Evolutionary conservation across 495 filamentous ascomycete genomes (phyloP).

Genomic region (Penicillium argentinense): DNA sequence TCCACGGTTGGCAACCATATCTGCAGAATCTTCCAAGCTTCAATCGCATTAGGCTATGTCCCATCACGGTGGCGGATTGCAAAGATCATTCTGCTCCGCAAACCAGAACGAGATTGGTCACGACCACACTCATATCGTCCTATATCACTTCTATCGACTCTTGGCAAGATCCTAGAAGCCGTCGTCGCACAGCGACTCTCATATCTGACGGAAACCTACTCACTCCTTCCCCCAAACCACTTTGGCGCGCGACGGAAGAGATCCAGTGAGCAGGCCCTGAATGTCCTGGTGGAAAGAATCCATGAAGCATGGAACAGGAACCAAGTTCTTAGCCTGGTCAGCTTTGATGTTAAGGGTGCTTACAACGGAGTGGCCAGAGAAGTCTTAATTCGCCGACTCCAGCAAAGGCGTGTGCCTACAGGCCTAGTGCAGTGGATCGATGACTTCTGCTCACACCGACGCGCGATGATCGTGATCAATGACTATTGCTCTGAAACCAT

Average conservation of each 20-base stretch:
- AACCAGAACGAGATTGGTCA: too few species aligned
- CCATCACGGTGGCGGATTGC: too few species aligned
- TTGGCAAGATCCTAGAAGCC: not conserved
- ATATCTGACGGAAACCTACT: not conserved
- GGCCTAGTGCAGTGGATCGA: not conserved
- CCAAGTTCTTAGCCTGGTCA: slow-evolving; percentile 16
- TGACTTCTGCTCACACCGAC: not conserved
- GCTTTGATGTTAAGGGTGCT: slow-evolving; percentile 31
- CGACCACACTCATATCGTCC: too few species aligned
- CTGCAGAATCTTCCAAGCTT: too few species aligned
- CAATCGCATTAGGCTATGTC: too few species aligned
- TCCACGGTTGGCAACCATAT: too few species aligned
- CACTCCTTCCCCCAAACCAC: not conserved
- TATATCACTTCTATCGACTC: not conserved
- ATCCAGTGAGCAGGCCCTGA: not conserved
- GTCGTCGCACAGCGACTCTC: not conserved
- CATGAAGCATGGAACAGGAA: slow-evolving; percentile 21
- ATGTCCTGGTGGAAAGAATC: not conserved
- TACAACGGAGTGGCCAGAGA: slow-evolving; percentile 24
- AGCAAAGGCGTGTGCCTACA: not conserved
- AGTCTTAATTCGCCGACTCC: not conserved
- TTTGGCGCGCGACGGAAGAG: not conserved
- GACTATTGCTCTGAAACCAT: not conserved
- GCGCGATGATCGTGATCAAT: not conserved
- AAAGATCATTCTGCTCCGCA: too few species aligned